phyloP scores from a whole-genome alignment of 2,329 filamentous ascomycete species.

The Penicillium rolfsii region DNA sequence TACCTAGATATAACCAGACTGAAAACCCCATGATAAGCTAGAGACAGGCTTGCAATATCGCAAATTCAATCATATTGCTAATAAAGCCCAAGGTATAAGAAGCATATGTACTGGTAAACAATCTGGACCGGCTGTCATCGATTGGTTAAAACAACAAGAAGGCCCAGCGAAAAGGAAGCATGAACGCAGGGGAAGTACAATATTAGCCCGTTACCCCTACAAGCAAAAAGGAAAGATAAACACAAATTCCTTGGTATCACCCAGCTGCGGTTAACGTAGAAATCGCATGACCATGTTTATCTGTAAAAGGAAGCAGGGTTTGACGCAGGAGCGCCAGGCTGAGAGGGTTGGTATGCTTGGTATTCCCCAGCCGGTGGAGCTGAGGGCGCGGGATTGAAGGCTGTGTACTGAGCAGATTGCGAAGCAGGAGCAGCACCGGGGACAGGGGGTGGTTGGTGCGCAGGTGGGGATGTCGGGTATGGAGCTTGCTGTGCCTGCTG shows the following conservation, averaged over 20 bases:
- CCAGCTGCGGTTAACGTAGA: background rate
- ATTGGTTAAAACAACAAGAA: slow-evolving; percentile 19
- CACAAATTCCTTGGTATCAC: background rate
- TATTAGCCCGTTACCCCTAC: background rate
- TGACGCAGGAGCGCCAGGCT: slow-evolving; percentile 34
- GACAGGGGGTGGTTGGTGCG: slow-evolving; percentile 42
- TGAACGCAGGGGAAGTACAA: background rate
- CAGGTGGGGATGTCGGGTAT: slow-evolving; percentile 38
- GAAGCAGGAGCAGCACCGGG: slow-evolving; percentile 35
- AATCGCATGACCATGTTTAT: slow-evolving; percentile 23
- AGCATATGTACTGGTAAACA: slow-evolving; percentile 27
- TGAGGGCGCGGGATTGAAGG: slow-evolving; percentile 31
- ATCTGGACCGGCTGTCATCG: slow-evolving; percentile 15
- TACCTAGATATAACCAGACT: background rate
- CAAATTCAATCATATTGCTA: slow-evolving; percentile 9
- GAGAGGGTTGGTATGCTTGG: slow-evolving; percentile 44
- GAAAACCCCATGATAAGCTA: background rate
- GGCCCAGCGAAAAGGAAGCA: slow-evolving; percentile 1
- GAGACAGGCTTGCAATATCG: background rate
- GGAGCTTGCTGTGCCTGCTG: slow-evolving; percentile 37
- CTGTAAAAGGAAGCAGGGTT: slow-evolving; percentile 48
- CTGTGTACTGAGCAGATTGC: slow-evolving; percentile 40
- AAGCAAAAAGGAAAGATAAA: background rate
- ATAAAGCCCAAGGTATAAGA: slow-evolving; percentile 14
- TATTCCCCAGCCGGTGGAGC: slow-evolving; percentile 36